phyloP scores from a whole-genome alignment of 1,284 basidiomycete genomes.

The Leucoagaricus sp. region DNA sequence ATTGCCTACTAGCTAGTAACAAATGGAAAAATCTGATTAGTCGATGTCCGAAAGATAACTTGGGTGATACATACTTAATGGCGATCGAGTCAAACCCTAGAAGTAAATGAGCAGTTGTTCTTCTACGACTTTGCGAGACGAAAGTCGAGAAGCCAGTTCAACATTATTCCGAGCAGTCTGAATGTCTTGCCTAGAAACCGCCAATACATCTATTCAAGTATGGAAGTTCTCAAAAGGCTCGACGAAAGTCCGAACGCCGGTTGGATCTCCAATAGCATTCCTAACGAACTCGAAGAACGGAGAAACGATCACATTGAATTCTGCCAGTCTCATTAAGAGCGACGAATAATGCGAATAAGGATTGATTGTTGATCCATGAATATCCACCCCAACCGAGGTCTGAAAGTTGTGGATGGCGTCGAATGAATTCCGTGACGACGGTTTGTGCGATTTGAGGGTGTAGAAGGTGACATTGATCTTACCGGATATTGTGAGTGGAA shows the following conservation, averaged over 20 bases:
- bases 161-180: constrained; percentile 6
- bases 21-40: background rate
- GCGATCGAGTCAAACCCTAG: constrained; percentile 11
- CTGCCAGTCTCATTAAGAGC: constrained; percentile 15
- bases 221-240: background rate
- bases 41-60: background rate
- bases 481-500: constrained; percentile 4
- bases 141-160: constrained; percentile 15
- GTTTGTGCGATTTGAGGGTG: constrained; percentile 14
- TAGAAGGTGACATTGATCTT: constrained; percentile 24
- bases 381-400: constrained; percentile 19
- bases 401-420: constrained; percentile 6
- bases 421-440: constrained; percentile 10
- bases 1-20: constrained; percentile 23
- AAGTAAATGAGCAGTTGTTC: constrained; percentile 16
- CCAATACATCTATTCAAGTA: background rate
- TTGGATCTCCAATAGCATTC: constrained; percentile 6
- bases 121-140: constrained; percentile 12
- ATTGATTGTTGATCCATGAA: constrained; percentile 3
- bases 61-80: constrained; percentile 14
- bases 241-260: background rate
- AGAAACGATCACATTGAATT: constrained; percentile 16
- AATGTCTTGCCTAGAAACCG: background rate
- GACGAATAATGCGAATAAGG: constrained; percentile 3
- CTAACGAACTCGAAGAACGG: constrained; percentile 16